These are phyloP conservation scores for Mikania micrantha DNA, from an alignment of 129 eudicot species.

Conservation along the genomic window DNA sequence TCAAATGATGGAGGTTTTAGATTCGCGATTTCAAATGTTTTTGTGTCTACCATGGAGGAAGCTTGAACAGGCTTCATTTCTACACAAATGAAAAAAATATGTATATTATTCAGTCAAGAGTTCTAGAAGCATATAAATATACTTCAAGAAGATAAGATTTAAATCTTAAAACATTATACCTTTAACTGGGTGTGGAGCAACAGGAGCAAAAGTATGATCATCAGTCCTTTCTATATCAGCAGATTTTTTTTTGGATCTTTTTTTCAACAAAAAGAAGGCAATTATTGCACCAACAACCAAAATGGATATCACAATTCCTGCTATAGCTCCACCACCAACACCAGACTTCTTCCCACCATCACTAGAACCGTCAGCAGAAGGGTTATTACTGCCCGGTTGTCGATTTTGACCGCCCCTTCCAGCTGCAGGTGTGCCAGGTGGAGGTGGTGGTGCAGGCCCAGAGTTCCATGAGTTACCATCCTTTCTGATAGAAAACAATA, in stretches of 20 bases:
- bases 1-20: conserved; percentile 36
- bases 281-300: conserved; percentile 39
- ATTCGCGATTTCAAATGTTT: conserved; percentile 22
- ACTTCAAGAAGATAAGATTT: background rate
- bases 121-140: background rate
- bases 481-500: conserved; percentile 31
- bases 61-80: conserved; percentile 39
- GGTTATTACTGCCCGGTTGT: conserved; percentile 32
- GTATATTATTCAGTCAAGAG: background rate
- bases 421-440: conserved; percentile 66
- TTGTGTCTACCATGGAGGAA: conserved; percentile 22
- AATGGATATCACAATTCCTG: conserved; percentile 50
- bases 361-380: conserved; percentile 25
- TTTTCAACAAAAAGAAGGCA: conserved; percentile 37
- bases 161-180: background rate
- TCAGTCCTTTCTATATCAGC: conserved; percentile 64
- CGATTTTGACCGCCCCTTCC: conserved; percentile 34
- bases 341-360: conserved; percentile 30
- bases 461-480: conserved; percentile 61
- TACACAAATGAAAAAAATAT: conserved; percentile 7
- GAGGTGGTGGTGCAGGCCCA: conserved; percentile 71
- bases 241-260: conserved; percentile 55
- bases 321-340: conserved; percentile 51
- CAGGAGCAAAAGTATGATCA: conserved; percentile 54
- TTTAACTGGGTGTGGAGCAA: conserved; percentile 38